A percentile compares a stretch with the other conserved stretches of the same genome.
Evolutionary conservation across 2,329 filamentous ascomycete genomes (phyloP).

Genomic region (Fusarium redolens): DNA sequence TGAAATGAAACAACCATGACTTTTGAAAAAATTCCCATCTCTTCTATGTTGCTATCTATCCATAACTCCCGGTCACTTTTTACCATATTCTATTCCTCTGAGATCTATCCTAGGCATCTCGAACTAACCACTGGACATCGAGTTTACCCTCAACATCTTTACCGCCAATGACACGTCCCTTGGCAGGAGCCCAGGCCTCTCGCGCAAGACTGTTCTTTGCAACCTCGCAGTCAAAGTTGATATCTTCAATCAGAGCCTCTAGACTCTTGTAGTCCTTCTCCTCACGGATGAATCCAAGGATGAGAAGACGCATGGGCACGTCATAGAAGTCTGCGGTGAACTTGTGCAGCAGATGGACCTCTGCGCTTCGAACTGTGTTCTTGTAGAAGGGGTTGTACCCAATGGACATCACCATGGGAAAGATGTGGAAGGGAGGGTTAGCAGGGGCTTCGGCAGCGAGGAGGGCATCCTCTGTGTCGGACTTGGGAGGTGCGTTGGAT

Average conservation of each 20-base stretch:
- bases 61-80: slow-evolving; percentile 37
- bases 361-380: slow-evolving; percentile 86
- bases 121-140: slow-evolving; percentile 55
- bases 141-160: slow-evolving; percentile 47
- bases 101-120: slow-evolving; percentile 34
- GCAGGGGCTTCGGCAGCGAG: slow-evolving; percentile 16
- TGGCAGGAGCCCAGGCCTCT: slow-evolving; percentile 65
- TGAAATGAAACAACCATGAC: slow-evolving; percentile 33
- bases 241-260: slow-evolving; percentile 88
- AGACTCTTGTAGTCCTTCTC: slow-evolving; percentile 89
- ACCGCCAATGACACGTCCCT: slow-evolving; percentile 49
- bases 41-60: slow-evolving; percentile 39
- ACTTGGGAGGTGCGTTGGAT: slow-evolving; percentile 14
- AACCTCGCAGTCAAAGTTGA: slow-evolving; percentile 88
- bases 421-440: slow-evolving; percentile 59
- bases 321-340: slow-evolving; percentile 89
- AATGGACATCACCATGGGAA: slow-evolving; percentile 92
- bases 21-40: slow-evolving; percentile 14
- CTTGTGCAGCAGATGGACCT: slow-evolving; percentile 86
- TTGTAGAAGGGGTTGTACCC: slow-evolving; percentile 99
- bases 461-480: slow-evolving; percentile 26
- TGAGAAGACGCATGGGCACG: slow-evolving; percentile 78
- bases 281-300: slow-evolving; percentile 88
- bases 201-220: slow-evolving; percentile 78
- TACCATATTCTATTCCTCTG: slow-evolving; percentile 2